Evolutionary conservation across 495 filamentous ascomycete genomes (phyloP).

Genomic region (Hypoxylon lienhwacheense): DNA sequence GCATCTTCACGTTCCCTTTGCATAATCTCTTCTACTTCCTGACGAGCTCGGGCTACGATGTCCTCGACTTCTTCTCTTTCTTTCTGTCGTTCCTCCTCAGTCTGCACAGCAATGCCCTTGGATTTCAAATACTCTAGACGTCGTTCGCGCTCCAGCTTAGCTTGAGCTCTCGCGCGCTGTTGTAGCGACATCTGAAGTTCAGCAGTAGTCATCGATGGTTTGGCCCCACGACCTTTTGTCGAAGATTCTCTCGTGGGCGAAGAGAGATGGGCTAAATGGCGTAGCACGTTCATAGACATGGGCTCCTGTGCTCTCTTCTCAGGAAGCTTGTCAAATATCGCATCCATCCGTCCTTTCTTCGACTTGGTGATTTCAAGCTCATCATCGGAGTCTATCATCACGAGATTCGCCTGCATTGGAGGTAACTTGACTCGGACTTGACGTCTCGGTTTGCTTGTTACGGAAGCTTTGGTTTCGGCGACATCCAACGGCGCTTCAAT

Average conservation of each 20-base stretch:
- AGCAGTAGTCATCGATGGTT: constrained; percentile 62
- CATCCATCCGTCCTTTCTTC: constrained; percentile 47
- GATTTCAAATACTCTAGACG: constrained; percentile 73
- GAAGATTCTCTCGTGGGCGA: constrained; percentile 57
- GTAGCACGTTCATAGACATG: constrained; percentile 65
- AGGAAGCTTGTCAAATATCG: constrained; percentile 72
- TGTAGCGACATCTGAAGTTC: constrained; percentile 70
- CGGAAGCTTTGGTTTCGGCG: constrained; percentile 18
- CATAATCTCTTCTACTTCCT: constrained; percentile 78
- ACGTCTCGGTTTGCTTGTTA: constrained; percentile 30
- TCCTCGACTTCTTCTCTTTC: constrained; percentile 81
- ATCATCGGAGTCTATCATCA: constrained; percentile 40
- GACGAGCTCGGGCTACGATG: constrained; percentile 78
- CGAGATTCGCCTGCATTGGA: constrained; percentile 32
- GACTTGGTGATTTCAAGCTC: constrained; percentile 43
- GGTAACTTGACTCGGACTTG: constrained; percentile 50
- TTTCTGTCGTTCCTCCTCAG: constrained; percentile 78
- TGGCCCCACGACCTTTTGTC: constrained; percentile 35
- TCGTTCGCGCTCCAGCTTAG: constrained; percentile 73
- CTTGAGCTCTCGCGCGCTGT: constrained; percentile 76
- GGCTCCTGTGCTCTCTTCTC: constrained; percentile 60
- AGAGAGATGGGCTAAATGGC: constrained; percentile 73
- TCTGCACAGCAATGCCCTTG: constrained; percentile 81
- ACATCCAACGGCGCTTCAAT: constrained; percentile 16
- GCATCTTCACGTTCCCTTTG: constrained; percentile 71